Base-by-base conservation (phyloP, 1,139 yeast genomes). In the Sugiyamaella grinbergsii region DNA sequence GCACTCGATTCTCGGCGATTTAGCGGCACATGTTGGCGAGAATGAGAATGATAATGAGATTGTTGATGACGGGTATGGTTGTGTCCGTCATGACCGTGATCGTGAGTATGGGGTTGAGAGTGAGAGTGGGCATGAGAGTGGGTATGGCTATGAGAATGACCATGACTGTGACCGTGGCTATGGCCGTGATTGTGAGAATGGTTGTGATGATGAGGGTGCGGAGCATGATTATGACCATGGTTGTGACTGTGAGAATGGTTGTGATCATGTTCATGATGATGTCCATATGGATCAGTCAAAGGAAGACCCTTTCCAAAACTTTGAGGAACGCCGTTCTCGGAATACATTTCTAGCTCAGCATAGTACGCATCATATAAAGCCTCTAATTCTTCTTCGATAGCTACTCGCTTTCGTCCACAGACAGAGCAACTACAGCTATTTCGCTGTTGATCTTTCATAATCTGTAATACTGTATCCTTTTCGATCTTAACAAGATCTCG, bases 331-430 rank as follows among this genome's bases (percentile, higher is more conserved):
- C 47, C 45, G 33, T 41, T 43, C 6, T 55, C 63, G 10, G 68
- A 65, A 42, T 63, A 64, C 43, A 58, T 59, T 49, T 68, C 71
- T 43, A 72, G 64, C 59, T 71, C 68, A 48, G 67, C 69, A 56
- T 74, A 76, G 58, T 76, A 78, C 3, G 78, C 75, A 54, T 79
- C 79, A 60, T 87, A 89, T 42, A 90, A 79, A 50, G 81, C 80
- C 60, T 85, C 91, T 62, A 91, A 77, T 63, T 88, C 96, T 57
- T 82, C 83, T 62, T 87, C 94, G 58, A 89, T 80, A 26, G 90
- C 81, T 54, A 76, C 72, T 58, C 83, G 81, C 58, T 86, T 82
- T 48, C 89, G 78, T 1, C 94, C 95, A 69, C 98, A 91, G 26
- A 82, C 82, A 4, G 82, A 73, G 66, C 98, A 91, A 51, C 82